These are phyloP conservation scores for Schizosaccharomyces japonicus DNA, from an alignment of 805 yeast species.

Conservation along the genomic window DNA sequence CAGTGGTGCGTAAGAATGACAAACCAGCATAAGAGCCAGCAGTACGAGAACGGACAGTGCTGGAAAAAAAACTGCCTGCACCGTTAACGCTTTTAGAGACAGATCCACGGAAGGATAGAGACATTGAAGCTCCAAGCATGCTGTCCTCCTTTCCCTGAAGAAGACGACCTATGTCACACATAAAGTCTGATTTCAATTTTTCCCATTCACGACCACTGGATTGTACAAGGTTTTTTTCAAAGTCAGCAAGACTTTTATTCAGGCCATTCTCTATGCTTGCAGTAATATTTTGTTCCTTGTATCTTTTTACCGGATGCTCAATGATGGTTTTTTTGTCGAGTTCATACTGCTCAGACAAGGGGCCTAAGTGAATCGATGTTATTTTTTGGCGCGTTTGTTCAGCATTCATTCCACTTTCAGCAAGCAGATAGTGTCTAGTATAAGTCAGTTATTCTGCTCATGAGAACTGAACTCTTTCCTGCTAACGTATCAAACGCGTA, in stretches of 20 bases:
- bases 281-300: conserved; percentile 56
- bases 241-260: conserved; percentile 51
- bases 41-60: no score
- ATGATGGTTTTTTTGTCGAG: conserved; percentile 20
- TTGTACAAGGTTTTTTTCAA: conserved; percentile 50
- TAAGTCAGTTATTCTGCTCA: neutral
- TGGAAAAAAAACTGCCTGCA: no score
- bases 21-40: no score
- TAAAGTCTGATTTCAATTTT: neutral
- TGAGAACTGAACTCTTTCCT: no score
- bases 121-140: neutral
- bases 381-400: conserved; percentile 48
- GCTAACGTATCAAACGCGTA: no score
- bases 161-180: neutral
- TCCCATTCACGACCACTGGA: neutral
- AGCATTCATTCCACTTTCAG: conserved; percentile 69
- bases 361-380: conserved; percentile 19
- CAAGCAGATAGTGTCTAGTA: conserved; percentile 47
- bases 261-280: conserved; percentile 65
- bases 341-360: conserved; percentile 4
- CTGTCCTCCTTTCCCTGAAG: neutral
- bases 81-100: no score
- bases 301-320: conserved; percentile 35
- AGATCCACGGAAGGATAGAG: no score
- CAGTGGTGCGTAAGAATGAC: no score